phyloP scores from a whole-genome alignment of 441 rosid genomes.

The Biscutella laevigata region DNA sequence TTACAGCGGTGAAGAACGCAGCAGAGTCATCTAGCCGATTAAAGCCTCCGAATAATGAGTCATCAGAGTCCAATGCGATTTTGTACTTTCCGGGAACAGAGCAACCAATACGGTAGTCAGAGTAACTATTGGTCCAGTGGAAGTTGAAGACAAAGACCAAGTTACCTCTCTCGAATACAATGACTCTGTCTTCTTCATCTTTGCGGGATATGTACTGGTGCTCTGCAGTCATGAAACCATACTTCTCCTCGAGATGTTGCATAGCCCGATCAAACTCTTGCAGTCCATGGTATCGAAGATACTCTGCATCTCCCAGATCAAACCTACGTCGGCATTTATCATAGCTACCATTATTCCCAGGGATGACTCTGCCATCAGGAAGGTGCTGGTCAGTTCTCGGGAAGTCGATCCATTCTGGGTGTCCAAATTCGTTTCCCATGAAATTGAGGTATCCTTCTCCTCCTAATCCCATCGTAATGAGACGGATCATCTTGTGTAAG shows the following conservation, averaged over 20 bases:
- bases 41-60: conserved; percentile 68
- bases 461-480: conserved; percentile 88
- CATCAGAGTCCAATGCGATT: conserved; percentile 84
- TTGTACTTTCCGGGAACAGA: conserved; percentile 81
- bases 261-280: conserved; percentile 94
- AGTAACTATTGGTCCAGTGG: conserved; percentile 86
- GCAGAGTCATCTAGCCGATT: conserved; percentile 49
- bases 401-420: conserved; percentile 99
- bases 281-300: conserved; percentile 72
- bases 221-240: conserved; percentile 80
- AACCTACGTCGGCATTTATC: conserved; percentile 95
- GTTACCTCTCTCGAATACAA: conserved; percentile 80
- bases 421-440: conserved; percentile 99
- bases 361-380: conserved; percentile 55
- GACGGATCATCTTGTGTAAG: conserved; percentile 95
- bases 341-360: conserved; percentile 73
- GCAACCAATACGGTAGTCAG: conserved; percentile 82
- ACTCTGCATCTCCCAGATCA: conserved; percentile 86
- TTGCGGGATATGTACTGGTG: conserved; percentile 83
- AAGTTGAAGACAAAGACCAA: conserved; percentile 87
- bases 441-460: conserved; percentile 98
- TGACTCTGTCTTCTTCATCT: conserved; percentile 72
- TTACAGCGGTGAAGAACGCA: conserved; percentile 69
- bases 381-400: conserved; percentile 79
- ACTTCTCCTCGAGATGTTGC: conserved; percentile 79